A percentile compares a stretch with the other conserved stretches of the same genome.
Evolutionary conservation across 768 basidiomycete species (phyloP).

Genomic region (Austroboletus eburneus): DNA sequence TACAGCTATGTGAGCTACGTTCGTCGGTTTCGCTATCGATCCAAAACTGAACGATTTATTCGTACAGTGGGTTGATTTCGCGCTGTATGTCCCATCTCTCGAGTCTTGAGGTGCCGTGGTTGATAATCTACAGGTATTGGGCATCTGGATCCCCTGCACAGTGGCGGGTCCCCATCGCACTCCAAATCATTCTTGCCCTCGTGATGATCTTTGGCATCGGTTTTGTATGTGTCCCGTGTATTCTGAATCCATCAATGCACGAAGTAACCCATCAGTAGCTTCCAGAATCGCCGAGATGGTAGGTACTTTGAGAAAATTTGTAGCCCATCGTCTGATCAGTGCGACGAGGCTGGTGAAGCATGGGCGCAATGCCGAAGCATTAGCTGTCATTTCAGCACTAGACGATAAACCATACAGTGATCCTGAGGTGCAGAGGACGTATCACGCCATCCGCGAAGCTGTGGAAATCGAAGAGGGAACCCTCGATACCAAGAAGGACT

Average conservation of each 20-base stretch:
- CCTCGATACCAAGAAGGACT: not conserved
- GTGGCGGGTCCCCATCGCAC: constrained; percentile 60
- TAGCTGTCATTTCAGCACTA: constrained; percentile 59
- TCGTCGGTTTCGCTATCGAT: not conserved
- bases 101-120: not conserved
- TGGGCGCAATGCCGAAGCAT: constrained; percentile 50
- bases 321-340: not conserved
- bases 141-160: constrained; percentile 46
- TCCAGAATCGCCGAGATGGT: constrained; percentile 59
- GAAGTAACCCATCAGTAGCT: constrained; percentile 32
- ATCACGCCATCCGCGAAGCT: constrained; percentile 51
- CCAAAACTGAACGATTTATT: constrained; percentile 3
- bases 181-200: constrained; percentile 55
- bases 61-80: constrained; percentile 59
- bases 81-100: constrained; percentile 38
- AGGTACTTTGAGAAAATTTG: not conserved
- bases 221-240: constrained; percentile 37
- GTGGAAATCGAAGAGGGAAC: constrained; percentile 39
- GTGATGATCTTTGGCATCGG: constrained; percentile 44
- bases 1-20: constrained; percentile 21
- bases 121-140: constrained; percentile 42
- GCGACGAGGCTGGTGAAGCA: constrained; percentile 49
- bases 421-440: constrained; percentile 45
- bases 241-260: not conserved
- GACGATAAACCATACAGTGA: constrained; percentile 49